Conservation (phyloP, 306 rosid species). For the apple (Malus domestica) region ASM211411v1 NC_041800.1:6929001-6929500, state of each 20-base stretch:
- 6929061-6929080: neutral
- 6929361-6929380: neutral
- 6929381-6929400: neutral
- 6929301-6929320: conserved; percentile 24
- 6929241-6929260: neutral
- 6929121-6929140: neutral
- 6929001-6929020: neutral
- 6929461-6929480: no score
- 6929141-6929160: neutral
- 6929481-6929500: neutral
- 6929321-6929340: neutral
- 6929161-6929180: neutral
- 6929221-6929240: neutral
- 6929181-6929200: conserved; percentile 1
- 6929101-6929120: neutral
- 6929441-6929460: no score
- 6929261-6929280: conserved; percentile 22
- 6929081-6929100: no score
- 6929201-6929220: neutral
- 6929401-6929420: neutral
- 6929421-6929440: neutral
- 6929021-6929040: neutral
- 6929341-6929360: no score
- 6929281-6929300: conserved; percentile 28
- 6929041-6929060: neutral